phyloP scores from a whole-genome alignment of 192 early-diverging fungal genomes.

The Coemansia sp. region DNA sequence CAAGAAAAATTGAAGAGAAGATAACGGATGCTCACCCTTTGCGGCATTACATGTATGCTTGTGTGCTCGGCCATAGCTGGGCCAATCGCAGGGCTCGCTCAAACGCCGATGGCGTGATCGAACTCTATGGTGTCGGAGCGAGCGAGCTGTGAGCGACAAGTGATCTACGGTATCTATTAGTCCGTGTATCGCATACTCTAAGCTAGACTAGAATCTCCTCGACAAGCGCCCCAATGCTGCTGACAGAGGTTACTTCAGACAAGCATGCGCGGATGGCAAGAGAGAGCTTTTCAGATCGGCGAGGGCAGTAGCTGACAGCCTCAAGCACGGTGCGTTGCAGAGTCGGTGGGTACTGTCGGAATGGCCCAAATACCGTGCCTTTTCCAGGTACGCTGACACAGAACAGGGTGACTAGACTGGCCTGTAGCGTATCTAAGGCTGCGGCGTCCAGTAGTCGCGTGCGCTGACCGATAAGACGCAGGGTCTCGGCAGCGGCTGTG shows the following conservation, averaged over 20 bases:
- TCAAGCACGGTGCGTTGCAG: constrained; percentile 47
- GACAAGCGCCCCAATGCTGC: constrained; percentile 12
- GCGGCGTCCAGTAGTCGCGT: constrained; percentile 33
- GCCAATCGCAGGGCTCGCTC: constrained; percentile 3
- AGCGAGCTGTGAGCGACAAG: too few relatives aligned
- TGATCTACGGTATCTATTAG: neutral
- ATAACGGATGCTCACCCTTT: neutral
- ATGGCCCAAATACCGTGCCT: constrained; percentile 47
- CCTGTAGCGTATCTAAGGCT: constrained; percentile 26
- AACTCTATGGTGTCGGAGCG: neutral
- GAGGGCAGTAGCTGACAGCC: constrained; percentile 31
- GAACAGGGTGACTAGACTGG: constrained; percentile 45
- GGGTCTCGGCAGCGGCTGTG: constrained; percentile 27
- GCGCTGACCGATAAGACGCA: constrained; percentile 46
- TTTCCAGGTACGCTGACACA: constrained; percentile 49
- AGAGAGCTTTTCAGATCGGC: constrained; percentile 16
- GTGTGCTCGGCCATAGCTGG: neutral
- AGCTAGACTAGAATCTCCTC: constrained; percentile 15
- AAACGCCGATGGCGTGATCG: neutral
- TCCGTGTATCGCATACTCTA: neutral
- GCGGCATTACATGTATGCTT: neutral
- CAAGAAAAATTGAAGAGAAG: constrained; percentile 3
- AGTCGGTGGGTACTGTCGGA: constrained; percentile 30
- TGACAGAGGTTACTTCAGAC: constrained; percentile 1
- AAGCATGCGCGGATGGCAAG: constrained; percentile 33